phyloP scores from a whole-genome alignment of 441 rosid genomes.

The Croton setiger region DNA sequence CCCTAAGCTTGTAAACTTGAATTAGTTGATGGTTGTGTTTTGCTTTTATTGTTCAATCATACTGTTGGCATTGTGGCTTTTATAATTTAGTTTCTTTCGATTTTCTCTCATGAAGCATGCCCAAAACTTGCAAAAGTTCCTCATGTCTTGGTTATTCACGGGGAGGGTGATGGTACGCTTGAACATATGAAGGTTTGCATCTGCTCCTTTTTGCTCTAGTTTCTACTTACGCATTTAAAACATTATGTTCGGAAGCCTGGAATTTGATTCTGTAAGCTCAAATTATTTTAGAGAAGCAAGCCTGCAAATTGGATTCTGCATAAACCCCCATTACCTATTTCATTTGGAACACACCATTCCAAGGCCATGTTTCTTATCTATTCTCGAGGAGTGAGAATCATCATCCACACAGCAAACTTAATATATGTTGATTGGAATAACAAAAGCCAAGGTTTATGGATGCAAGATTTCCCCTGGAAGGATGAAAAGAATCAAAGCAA shows the following conservation, averaged over 20 bases:
- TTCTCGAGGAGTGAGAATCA: slow-evolving; percentile 73
- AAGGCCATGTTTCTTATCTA: slow-evolving; percentile 91
- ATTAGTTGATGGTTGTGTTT: slow-evolving; percentile 2
- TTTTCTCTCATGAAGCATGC: slow-evolving; percentile 53
- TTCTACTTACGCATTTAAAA: slow-evolving; percentile 10
- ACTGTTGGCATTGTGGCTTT: not conserved
- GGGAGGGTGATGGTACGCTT: slow-evolving; percentile 74
- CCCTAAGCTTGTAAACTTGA: not conserved
- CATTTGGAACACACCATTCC: slow-evolving; percentile 90
- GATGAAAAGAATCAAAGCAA: slow-evolving; percentile 43
- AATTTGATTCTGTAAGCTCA: slow-evolving; percentile 11
- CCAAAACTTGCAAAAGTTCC: slow-evolving; percentile 68
- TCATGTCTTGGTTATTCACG: slow-evolving; percentile 79
- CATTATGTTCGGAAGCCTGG: not conserved
- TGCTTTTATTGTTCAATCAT: slow-evolving; percentile 14
- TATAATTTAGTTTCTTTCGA: slow-evolving; percentile 1
- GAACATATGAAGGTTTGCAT: slow-evolving; percentile 72
- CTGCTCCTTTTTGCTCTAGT: slow-evolving; percentile 9
- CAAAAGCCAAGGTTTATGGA: slow-evolving; percentile 96
- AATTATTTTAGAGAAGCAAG: slow-evolving; percentile 57
- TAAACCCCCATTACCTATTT: slow-evolving; percentile 84
- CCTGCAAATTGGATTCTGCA: slow-evolving; percentile 83
- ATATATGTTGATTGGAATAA: slow-evolving; percentile 95
- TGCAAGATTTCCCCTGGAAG: slow-evolving; percentile 99
- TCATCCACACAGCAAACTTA: slow-evolving; percentile 88